Conservation (phyloP, 148 eudicot genomes). For the Chenopodium berlandieri region DNA sequence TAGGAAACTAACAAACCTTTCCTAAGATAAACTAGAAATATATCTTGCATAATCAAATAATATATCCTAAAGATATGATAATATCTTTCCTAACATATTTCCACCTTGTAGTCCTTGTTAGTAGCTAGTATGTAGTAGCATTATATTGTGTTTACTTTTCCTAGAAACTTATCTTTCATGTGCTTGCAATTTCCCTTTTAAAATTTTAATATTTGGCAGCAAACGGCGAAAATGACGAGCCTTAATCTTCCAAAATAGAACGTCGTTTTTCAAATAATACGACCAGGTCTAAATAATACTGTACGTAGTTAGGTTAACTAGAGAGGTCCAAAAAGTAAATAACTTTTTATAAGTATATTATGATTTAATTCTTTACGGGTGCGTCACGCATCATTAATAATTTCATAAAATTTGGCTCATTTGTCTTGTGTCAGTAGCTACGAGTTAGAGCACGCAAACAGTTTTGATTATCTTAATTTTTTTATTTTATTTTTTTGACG, state of each 20-base stretch:
- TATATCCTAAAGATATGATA: no score
- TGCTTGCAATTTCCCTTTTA: no score
- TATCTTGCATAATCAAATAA: no score
- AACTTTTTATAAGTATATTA: background rate
- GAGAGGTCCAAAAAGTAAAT: background rate
- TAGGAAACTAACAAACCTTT: no score
- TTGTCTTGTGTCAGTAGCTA: background rate
- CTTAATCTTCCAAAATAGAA: background rate
- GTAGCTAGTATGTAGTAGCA: background rate
- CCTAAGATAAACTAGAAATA: no score
- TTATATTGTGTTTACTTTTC: background rate
- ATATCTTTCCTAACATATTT: no score
- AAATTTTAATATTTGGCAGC: background rate
- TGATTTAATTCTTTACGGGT: background rate
- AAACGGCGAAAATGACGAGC: background rate
- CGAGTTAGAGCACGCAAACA: background rate
- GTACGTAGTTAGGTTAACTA: conserved; percentile 2
- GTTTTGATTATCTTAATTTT: background rate
- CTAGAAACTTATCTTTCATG: background rate
- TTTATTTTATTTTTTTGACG: no score
- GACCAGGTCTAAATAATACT: background rate
- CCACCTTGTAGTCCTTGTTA: background rate
- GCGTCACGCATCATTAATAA: conserved; percentile 6
- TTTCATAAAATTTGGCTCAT: background rate
- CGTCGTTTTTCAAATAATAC: background rate